Evolutionary conservation across 1,284 basidiomycete species (phyloP).

Genomic region (Rhodotorula sp.): DNA sequence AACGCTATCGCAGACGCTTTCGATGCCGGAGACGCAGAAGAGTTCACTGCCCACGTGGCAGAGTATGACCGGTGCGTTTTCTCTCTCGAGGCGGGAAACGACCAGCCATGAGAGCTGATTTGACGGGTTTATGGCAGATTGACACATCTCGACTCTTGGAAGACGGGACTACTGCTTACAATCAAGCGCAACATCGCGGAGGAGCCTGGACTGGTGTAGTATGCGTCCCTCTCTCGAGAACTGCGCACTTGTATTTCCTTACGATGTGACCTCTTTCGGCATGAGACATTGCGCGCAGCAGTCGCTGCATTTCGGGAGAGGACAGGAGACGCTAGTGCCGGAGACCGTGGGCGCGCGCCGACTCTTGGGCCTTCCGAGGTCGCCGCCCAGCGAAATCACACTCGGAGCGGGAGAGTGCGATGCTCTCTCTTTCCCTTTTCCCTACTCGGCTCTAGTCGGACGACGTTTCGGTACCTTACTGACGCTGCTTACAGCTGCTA

Average conservation of each 20-base stretch:
- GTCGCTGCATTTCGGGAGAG: no score
- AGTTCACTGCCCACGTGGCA: slow-evolving; percentile 61
- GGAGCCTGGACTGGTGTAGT: slow-evolving; percentile 49
- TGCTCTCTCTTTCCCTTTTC: no score
- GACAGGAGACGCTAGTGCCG: no score
- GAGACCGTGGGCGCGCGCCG: no score
- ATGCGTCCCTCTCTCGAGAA: not conserved
- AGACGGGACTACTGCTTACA: slow-evolving; percentile 80
- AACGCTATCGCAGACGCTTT: slow-evolving; percentile 71
- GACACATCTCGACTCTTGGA: slow-evolving; percentile 77
- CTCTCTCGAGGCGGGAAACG: not conserved
- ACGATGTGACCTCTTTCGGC: no score
- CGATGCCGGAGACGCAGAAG: slow-evolving; percentile 72
- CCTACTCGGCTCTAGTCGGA: no score
- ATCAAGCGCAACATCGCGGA: slow-evolving; percentile 77
- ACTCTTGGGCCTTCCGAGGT: no score
- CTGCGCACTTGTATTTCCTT: not conserved
- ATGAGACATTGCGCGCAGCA: no score
- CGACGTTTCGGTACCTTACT: no score
- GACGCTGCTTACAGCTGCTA: no score
- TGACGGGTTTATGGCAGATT: slow-evolving; percentile 61
- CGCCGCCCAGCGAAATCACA: no score
- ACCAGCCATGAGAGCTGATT: not conserved
- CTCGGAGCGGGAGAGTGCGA: no score
- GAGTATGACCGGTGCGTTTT: slow-evolving; percentile 39